Evolutionary conservation across 495 filamentous ascomycete genomes (phyloP).

Genomic region (Tuber umbilicatum): DNA sequence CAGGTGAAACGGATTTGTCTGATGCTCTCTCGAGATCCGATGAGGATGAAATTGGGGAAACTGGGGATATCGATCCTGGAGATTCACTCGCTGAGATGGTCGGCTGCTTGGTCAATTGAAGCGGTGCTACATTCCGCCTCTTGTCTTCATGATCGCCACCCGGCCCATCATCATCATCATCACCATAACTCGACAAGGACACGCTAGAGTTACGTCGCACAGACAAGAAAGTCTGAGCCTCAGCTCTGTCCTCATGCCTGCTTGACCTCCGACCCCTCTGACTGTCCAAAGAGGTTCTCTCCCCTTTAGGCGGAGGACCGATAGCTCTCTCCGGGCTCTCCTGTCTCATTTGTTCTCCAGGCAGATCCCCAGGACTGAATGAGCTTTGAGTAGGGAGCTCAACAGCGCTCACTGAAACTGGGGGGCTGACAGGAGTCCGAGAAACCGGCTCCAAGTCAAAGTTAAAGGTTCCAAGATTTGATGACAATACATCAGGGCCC

Average conservation of each 20-base stretch:
- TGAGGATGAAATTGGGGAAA: constrained; percentile 23
- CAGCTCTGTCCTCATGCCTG: not conserved
- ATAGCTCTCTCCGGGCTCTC: constrained; percentile 8
- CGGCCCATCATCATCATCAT: constrained; percentile 3
- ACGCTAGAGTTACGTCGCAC: constrained; percentile 19
- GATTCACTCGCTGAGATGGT: constrained; percentile 10
- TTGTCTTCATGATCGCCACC: constrained; percentile 16
- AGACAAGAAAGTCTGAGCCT: constrained; percentile 16
- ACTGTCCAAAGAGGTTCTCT: constrained; percentile 16
- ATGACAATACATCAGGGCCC: constrained; percentile 16
- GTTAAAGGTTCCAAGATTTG: constrained; percentile 34
- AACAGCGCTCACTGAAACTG: constrained; percentile 22
- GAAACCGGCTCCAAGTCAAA: constrained; percentile 36
- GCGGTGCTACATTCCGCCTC: constrained; percentile 19
- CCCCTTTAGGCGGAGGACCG: constrained; percentile 9
- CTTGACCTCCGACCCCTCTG: constrained; percentile 11
- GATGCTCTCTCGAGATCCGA: constrained; percentile 16
- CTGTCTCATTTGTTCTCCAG: constrained; percentile 21
- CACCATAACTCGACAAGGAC: constrained; percentile 29
- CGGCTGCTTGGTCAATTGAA: constrained; percentile 25
- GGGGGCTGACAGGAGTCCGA: constrained; percentile 33
- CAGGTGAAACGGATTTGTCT: constrained; percentile 15
- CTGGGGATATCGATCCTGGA: constrained; percentile 15
- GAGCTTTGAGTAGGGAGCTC: constrained; percentile 33
- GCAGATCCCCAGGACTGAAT: constrained; percentile 33